A percentile compares a stretch with the other conserved stretches of the same genome.
These are phyloP conservation scores for Gymnopus androsaceus DNA, from an alignment of 1,284 basidiomycete genomes.

Conservation along the genomic window DNA sequence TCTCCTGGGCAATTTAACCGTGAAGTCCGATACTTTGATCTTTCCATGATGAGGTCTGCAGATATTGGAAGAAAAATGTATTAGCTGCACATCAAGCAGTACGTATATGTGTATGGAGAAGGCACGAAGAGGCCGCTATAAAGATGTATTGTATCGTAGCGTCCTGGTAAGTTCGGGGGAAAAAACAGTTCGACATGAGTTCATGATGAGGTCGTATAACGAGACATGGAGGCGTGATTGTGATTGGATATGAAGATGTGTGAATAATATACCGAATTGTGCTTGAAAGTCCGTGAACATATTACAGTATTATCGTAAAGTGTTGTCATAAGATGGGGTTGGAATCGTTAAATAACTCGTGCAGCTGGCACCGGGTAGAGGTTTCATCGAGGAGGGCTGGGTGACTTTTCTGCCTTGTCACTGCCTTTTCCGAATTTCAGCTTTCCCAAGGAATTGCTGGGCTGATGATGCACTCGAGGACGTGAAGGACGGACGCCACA, in stretches of 20 bases:
- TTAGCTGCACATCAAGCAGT: background rate
- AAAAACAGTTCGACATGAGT: slow-evolving; percentile 1
- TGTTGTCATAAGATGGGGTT: background rate
- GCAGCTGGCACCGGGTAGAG: no score
- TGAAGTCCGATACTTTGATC: no score
- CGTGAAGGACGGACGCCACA: slow-evolving; percentile 59
- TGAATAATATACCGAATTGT: background rate
- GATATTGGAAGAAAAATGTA: background rate
- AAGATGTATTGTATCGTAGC: background rate
- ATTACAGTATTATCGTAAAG: background rate
- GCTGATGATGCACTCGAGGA: slow-evolving; percentile 28
- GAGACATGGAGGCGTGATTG: background rate
- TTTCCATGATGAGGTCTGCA: background rate
- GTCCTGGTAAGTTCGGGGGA: background rate
- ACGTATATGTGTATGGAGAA: background rate
- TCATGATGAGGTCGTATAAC: slow-evolving; percentile 3
- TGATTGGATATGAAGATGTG: background rate
- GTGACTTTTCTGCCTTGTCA: no score
- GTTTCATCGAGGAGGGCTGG: slow-evolving; percentile 8
- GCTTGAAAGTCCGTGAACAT: background rate
- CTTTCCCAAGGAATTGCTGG: slow-evolving; percentile 1
- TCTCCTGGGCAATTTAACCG: no score
- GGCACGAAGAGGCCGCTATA: background rate
- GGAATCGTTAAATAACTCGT: background rate
- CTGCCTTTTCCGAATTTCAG: background rate